Evolutionary conservation across 306 rosid species (phyloP), one percentile per base, ranked within the genome.

Genomic region (Arachis hypogaea): DNA sequence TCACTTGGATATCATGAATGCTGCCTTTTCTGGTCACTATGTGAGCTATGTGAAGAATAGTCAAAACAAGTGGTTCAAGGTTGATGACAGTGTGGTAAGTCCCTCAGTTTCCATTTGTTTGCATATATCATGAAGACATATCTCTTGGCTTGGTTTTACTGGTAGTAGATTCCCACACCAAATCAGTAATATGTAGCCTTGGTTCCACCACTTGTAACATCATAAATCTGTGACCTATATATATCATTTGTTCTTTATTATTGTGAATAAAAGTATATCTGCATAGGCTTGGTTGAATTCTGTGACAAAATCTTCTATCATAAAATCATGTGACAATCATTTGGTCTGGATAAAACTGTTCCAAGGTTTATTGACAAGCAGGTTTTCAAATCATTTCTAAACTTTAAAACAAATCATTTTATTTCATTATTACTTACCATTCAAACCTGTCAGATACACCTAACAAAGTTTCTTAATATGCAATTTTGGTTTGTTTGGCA

Each of bases 31-130:
- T 30, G 99, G 99, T 74, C 99, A 95, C 81, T 95, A 95, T 8
- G 98, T 95, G 61, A 87, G 93, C 89, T 95, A 92, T 75, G 93
- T 92, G 72, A 95, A 88, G 89, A 95, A 85, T 74, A 74, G 77
- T 44, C 96, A 88, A 59, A 90, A 95, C 85, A 95, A 78, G 88
- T 95, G 99, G 99, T 95, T 95, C 92, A 90, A 92, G 91, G 83
- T 86, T 69, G 99, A 95, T 75, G 99, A 95, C 87, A 92, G 96
- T 73, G 83, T 70, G 84, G 99, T 92, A 85, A 70, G 90, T 71
- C 72, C 33, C 77, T 63, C 46, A 56, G 52, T 54, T 73, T 63
- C 73, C 61, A 18, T 73, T 64, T 59, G 75, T 58, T 55, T 16
- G 43, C 58, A 66, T 41, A 33, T 33, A 59, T 72, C 76, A 63